Base-by-base conservation (phyloP, 768 basidiomycete species). In the Tylopilus balloui region DNA sequence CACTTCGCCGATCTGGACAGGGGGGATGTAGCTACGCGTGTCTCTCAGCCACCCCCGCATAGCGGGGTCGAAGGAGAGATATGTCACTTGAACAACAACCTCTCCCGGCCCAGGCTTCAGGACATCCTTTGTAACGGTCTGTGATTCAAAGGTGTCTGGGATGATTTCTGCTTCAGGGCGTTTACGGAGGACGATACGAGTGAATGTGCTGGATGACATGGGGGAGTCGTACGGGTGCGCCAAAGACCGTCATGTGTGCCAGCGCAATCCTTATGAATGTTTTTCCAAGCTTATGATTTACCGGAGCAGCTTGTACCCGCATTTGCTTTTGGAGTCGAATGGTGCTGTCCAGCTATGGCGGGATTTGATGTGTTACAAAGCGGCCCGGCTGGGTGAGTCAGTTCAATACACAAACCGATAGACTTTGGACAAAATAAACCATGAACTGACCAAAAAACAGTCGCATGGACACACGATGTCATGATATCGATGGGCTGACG, bases 21-120 rank as follows among this genome's bases (percentile, higher is more conserved):
- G 87, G 13, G 79, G 78, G 14, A 88, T 42, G 61, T 92, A 91
- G 56, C 80, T 84, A 39, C 92, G 75, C 14, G 61, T 63, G 62
- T 90, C 86, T 52, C 78, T 79, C 43, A 98, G 61, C 77, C 87
- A 96, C 12, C 80, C 81, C 9, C 92, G 78, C 89, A 92, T 91
- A 0, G 91, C 89, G 17, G 93, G 92, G 60, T 96, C 93, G 55
- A 96, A 65, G 28, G 83, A 84, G 27, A 92, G 61, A 74, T 84
- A 93, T 40, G 83, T 81, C 50, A 88, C 81, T 63, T 81, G 78
- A n/a, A 97, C 80, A 39, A 94, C 72, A 8, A 82, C 81, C 53
- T 86, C 74, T 20, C 69, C 66, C 17, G 66, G 53, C 1, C 74
- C 76, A 6, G 82, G 75, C 59, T 77, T 75, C 44, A 88, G 71